Base-by-base conservation (phyloP, 2,329 filamentous ascomycete species). In the Alternaria gaisen region DNA sequence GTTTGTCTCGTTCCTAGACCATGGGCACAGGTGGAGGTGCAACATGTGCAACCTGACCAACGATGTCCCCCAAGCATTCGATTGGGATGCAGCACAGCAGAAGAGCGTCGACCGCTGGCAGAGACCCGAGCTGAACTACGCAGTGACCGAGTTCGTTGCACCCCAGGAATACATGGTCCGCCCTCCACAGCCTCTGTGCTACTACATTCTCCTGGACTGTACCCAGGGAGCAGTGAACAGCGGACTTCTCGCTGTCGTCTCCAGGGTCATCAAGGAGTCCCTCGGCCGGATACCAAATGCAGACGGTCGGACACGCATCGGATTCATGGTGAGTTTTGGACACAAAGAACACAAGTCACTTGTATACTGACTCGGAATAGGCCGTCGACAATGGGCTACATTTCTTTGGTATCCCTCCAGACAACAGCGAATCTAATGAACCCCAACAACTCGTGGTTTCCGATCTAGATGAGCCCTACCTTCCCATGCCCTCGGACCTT, bases 11-110 rank as follows among this genome's bases (percentile, higher is more conserved):
- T 99, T 99, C 82, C 83, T 99, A 63, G 95, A 99, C 73, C 93
- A 98, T 76, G 95, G 95, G 47, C 95, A 99, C 81, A 88, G 95
- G 76, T 99, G 95, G 95, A 90, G 94, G 75, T 99, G 95, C 83
- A 99, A 99, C 82, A 97, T 99, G 94, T 99, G 95, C 81, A 98
- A 97, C 80, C 85, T 99, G 67, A 97, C 94, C 70, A 99, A 99
- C 78, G 95, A 99, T 72, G 94, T 98, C 40, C 95, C 95, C n/a
- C 95, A 99, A 64, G 94, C 94, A 38, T 99, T 99, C 69, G 95
- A 99, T 78, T 99, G 95, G 95, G 95, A 99, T 80, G 90, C 93
- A 34, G 90, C 92, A 44, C 86, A 93, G 56, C 94, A 98, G 80
- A 94, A 97, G 83, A 91, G 89, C 53, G 90, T 96, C 52, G 94